Evolutionary conservation across 225 moss, liverwort and hornwort species (phyloP).

Genomic region (Physcomitrium patens): DNA sequence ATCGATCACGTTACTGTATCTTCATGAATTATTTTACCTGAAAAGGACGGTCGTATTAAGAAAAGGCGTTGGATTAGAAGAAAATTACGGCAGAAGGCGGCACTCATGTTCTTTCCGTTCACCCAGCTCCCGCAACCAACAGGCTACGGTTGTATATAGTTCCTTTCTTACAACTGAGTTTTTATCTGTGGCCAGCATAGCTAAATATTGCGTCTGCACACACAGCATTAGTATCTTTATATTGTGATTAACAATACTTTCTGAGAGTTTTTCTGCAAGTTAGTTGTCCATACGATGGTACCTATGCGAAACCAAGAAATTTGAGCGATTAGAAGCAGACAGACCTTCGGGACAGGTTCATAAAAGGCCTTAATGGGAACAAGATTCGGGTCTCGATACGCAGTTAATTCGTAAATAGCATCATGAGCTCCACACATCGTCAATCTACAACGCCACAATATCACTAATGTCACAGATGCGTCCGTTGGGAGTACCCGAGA

Average conservation of each 20-base stretch:
- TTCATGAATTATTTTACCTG: neutral
- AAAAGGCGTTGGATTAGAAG: conserved; percentile 20
- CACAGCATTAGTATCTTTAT: conserved; percentile 30
- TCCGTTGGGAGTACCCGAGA: conserved; percentile 18
- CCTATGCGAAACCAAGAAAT: conserved; percentile 15
- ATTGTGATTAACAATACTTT: neutral
- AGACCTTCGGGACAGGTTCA: conserved; percentile 76
- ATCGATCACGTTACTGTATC: conserved; percentile 4
- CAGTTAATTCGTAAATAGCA: conserved; percentile 87
- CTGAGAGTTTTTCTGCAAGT: conserved; percentile 9
- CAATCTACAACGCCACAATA: conserved; percentile 53
- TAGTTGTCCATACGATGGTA: neutral
- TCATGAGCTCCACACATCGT: conserved; percentile 95
- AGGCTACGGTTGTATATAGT: conserved; percentile 66
- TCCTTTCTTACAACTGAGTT: conserved; percentile 76
- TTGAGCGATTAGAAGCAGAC: conserved; percentile 8
- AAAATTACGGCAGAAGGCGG: conserved; percentile 84
- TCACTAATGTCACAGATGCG: conserved; percentile 19
- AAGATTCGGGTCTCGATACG: conserved; percentile 90
- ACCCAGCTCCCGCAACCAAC: conserved; percentile 79
- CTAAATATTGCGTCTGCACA: conserved; percentile 91
- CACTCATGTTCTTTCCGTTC: conserved; percentile 94
- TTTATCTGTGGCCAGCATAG: conserved; percentile 74
- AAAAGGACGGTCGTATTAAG: neutral
- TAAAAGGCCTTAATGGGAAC: conserved; percentile 88